A percentile compares a stretch with the other conserved stretches of the same genome.
phyloP scores from a whole-genome alignment of 306 rosid genomes.

The Abrus pulchellus region DNA sequence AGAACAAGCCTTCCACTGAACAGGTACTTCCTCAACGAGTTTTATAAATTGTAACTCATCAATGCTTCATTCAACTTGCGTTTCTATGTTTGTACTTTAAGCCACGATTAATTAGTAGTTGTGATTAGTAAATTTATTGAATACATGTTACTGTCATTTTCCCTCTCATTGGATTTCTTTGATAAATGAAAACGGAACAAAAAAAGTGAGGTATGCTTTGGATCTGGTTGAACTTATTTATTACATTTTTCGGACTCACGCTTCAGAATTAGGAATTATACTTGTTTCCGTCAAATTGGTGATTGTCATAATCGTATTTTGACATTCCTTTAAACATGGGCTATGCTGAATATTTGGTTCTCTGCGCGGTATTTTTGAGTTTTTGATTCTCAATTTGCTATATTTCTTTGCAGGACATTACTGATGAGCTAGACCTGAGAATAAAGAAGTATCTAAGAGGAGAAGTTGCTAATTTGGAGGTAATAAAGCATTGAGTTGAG shows the following conservation, averaged over 20 bases:
- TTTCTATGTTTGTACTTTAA: background rate
- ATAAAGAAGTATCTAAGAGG: slow-evolving; percentile 87
- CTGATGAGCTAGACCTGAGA: slow-evolving; percentile 66
- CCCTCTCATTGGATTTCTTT: background rate
- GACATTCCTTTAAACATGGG: background rate
- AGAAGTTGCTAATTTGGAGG: slow-evolving; percentile 73
- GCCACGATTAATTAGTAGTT: background rate
- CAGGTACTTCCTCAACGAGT: slow-evolving; percentile 33
- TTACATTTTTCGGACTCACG: background rate
- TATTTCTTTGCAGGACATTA: slow-evolving; percentile 58
- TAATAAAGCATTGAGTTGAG: slow-evolving; percentile 33
- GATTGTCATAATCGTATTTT: background rate
- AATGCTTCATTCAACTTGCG: background rate
- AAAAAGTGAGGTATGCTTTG: background rate
- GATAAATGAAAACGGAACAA: background rate
- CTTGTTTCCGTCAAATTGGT: background rate
- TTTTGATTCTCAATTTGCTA: background rate
- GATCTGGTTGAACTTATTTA: slow-evolving; percentile 20
- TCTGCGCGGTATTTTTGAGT: background rate
- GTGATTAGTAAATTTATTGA: background rate
- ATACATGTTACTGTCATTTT: background rate
- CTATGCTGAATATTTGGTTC: background rate
- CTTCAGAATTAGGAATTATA: background rate
- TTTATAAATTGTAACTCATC: background rate
- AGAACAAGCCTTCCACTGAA: slow-evolving; percentile 40